Conservation (phyloP, 2,329 filamentous ascomycete species). For the Colletotrichum sp. region DNA sequence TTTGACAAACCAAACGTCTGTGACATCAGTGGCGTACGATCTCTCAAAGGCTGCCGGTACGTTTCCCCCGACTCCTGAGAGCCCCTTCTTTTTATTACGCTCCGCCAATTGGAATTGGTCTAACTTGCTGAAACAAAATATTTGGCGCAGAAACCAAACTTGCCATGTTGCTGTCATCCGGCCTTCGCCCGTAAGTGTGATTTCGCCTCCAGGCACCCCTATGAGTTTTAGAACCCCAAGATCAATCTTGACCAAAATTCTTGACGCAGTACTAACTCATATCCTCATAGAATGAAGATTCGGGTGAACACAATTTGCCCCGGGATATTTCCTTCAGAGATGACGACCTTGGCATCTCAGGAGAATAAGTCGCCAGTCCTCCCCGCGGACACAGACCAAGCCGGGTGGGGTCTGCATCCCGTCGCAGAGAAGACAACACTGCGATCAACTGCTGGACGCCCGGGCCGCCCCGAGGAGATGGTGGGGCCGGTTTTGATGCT, state of each 20-base stretch:
- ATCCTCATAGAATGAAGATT: slow-evolving; percentile 24
- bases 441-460: slow-evolving; percentile 27
- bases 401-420: background rate
- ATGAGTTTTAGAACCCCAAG: background rate
- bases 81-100: background rate
- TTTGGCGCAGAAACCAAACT: slow-evolving; percentile 16
- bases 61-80: background rate
- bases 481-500: slow-evolving; percentile 28
- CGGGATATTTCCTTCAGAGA: slow-evolving; percentile 26
- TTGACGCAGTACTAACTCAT: background rate
- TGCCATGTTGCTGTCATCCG: slow-evolving; percentile 22
- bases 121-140: background rate
- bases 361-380: slow-evolving; percentile 25
- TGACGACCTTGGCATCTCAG: slow-evolving; percentile 22
- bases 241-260: background rate
- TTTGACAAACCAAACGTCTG: slow-evolving; percentile 26
- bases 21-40: slow-evolving; percentile 27
- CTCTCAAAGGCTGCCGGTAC: slow-evolving; percentile 28
- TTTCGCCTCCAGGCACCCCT: background rate
- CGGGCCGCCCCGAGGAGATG: slow-evolving; percentile 29
- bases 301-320: slow-evolving; percentile 28
- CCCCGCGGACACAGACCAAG: background rate
- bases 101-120: background rate
- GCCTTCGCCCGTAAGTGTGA: slow-evolving; percentile 22
- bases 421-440: slow-evolving; percentile 26